phyloP scores from a whole-genome alignment of 2,329 filamentous ascomycete genomes.

The Aspergillus sp. region DNA sequence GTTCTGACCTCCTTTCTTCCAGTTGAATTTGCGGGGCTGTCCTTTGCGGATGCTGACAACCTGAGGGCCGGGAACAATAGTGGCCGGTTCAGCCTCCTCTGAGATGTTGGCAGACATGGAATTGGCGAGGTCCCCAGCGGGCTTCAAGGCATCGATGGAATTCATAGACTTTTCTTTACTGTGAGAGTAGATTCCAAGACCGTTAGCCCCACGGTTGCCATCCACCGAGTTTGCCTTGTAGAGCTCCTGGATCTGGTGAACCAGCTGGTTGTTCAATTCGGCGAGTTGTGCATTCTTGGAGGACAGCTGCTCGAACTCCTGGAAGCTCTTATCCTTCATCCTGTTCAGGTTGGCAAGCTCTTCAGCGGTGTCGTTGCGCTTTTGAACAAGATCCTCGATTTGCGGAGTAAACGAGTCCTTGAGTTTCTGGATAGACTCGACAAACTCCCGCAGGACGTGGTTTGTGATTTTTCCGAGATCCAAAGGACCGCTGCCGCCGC shows the following conservation, averaged over 20 bases:
- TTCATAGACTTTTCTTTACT: slow-evolving; percentile 47
- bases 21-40: slow-evolving; percentile 94
- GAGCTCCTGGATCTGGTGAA: slow-evolving; percentile 86
- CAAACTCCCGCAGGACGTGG: slow-evolving; percentile 58
- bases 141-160: slow-evolving; percentile 41
- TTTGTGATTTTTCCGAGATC: slow-evolving; percentile 69
- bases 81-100: slow-evolving; percentile 60
- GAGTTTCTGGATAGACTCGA: slow-evolving; percentile 59
- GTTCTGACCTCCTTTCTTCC: slow-evolving; percentile 94
- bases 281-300: slow-evolving; percentile 91
- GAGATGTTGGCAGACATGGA: slow-evolving; percentile 53
- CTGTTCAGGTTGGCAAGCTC: slow-evolving; percentile 78
- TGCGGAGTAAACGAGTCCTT: slow-evolving; percentile 72
- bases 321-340: slow-evolving; percentile 85
- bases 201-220: slow-evolving; percentile 37
- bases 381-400: slow-evolving; percentile 86
- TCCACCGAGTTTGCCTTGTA: slow-evolving; percentile 67
- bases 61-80: slow-evolving; percentile 69
- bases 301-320: slow-evolving; percentile 93
- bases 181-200: slow-evolving; percentile 60
- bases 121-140: slow-evolving; percentile 47
- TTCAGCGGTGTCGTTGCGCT: slow-evolving; percentile 76
- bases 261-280: slow-evolving; percentile 92
- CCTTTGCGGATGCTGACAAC: slow-evolving; percentile 93
- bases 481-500: slow-evolving; percentile 71